Base-by-base conservation (phyloP, 495 filamentous ascomycete species). In the Annulohypoxylon maeteangense region DNA sequence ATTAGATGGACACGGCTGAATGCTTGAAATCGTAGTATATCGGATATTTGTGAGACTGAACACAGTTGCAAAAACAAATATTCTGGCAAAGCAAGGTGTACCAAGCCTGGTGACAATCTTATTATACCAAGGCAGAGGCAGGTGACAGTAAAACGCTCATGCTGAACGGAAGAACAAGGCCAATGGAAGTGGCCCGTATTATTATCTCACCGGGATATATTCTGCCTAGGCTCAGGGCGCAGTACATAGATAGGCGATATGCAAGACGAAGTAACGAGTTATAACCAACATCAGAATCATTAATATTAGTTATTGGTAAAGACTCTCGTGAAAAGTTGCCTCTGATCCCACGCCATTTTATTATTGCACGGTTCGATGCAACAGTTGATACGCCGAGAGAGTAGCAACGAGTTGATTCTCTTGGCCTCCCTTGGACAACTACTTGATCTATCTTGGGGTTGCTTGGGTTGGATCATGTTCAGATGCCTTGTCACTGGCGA, bases 221-320 rank as follows among this genome's bases (percentile, higher is more conserved):
- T 68, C 65, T 55, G 64, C 54, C 65, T 44, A 62, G 60, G 44
- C 47, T 51, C 47, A 57, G 65, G 59, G 65, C 70, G 65, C 61
- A 65, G 60, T 32, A 66, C 36, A 22, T 40, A 55, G 27, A 47
- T 47, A 71, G 23, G 23, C 18, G 34, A 60, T 40, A 54, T 64
- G 38, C 45, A 64, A 18, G 51, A 47, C 11, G 44, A 34, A 53
- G 32, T 25, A 53, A 34, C 23, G 27, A 44, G 32, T n/a, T 29
- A 29, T n/a, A n/a, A 25, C 2, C 47, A 6, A 34, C 29, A 53
- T 20, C 34, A 47, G 27, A 59, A 53, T 32, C 47, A 67, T 68
- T 64, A 72, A 61, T 53, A 72, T 68, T 65, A 65, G 60, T 34
- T 51, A 72, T 68, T 72, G 68, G 53, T 68, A 68, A 68, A 56